Base-by-base conservation (phyloP, 139 green algal genomes). In the Auxenochlorella protothecoides region DNA sequence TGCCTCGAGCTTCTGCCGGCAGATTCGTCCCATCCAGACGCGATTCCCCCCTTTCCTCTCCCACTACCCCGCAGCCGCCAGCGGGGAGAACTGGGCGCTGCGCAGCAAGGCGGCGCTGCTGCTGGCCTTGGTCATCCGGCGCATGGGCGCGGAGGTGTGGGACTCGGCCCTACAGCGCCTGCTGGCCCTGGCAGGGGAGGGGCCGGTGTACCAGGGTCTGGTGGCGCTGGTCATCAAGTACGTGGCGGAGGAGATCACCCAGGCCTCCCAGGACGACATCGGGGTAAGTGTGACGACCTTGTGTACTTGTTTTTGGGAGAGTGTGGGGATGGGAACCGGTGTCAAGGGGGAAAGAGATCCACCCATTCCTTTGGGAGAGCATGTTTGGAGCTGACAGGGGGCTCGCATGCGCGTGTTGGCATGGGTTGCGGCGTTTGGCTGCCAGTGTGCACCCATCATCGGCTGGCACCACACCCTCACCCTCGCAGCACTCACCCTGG, bases 181-280 rank as follows among this genome's bases (percentile, higher is more conserved):
- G 12, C 71, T 93, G 51, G 55, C 63, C 11, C 68, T 78, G 9
- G 87, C 86, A 4, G 56, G 66, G 9, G 72, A 80, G 15, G 82
- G 84, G 2, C 78, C 86, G 4, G 44, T 15, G 11, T 64, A 68
- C 55, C 77, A 84, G 71, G 65, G 65, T 6, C 5, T 65, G 57
- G 12, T 70, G 57, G 12, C n/a, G 53, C 78, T 91, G 74, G 87
- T 94, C 59, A 68, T 93, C 59, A 76, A 83, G 8, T 90, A 89
- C 76, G 78, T 93, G 60, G 83, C 79, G 14, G 89, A 94, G 71
- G 89, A 94, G 60, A 60, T 94, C 2, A 88, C 82, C 8, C 76
- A 87, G 74, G 27, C 27, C 27, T 93, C 74, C 65, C 59, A 16
- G 4, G 76, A 84, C 27, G 77, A 87, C 65, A 65, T 82, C 0